Base-by-base conservation (phyloP, 805 yeast genomes). In the Starmera caribaea region DNA sequence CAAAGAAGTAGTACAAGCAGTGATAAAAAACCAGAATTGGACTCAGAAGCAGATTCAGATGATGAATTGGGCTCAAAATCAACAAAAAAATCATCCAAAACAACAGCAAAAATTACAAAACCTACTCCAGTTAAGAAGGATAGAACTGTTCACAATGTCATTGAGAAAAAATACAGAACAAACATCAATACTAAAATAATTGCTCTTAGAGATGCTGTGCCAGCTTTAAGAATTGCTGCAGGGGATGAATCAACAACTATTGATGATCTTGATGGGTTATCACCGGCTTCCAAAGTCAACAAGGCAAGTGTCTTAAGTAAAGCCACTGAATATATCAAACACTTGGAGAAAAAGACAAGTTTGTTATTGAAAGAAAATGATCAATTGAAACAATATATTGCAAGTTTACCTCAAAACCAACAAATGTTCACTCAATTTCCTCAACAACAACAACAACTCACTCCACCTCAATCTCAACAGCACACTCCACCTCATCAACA, bases 141-240 rank as follows among this genome's bases (percentile, higher is more conserved):
- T 40, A 72, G 80, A 58, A 68, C 79, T 1, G 72, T 85, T 8
- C 94, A 84, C 60, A 84, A 83, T 53, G 76, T 81, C 68, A 79
- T 84, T 48, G 94, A 85, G 55, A 83, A 83, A 61, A 79, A 81
- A 53, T 85, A 85, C 59, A 61, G 94, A 48, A 79, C 84, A 16
- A 83, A 84, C 52, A 81, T 84, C 47, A 84, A 82, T 51, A 67
- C 80, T 39, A 81, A 79, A 56, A 82, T 84, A 36, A 47, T 73
- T 29, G 81, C 79, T 34, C 68, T 84, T 28, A 66, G 87, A 53
- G 82, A 82, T 48, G 81, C 86, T 3, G 94, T 85, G 14, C 95
- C 95, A 3, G 62, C 92, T 3, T 65, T 85, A 38, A 68, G 87
- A 48, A 76, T 80, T 31, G 80, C 80, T 8, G 66, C 76, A 13